These are phyloP conservation scores for Aspergillus sp. DNA, from an alignment of 2,329 filamentous ascomycete species.

Conservation along the genomic window DNA sequence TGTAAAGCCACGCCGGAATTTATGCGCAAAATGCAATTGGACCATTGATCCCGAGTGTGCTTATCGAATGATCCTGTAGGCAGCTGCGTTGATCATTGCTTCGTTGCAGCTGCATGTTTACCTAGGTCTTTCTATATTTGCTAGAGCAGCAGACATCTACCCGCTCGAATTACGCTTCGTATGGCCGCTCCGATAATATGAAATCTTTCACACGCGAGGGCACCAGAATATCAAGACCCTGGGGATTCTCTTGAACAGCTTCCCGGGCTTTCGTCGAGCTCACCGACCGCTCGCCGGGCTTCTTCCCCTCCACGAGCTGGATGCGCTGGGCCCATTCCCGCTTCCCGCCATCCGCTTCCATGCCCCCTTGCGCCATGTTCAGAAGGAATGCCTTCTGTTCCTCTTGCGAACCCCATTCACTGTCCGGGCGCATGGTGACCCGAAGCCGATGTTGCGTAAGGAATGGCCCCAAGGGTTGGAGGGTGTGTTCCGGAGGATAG, in stretches of 20 bases:
- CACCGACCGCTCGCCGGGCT: conserved; percentile 32
- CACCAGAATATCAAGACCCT: conserved; percentile 36
- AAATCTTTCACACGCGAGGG: conserved; percentile 32
- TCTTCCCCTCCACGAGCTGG: conserved; percentile 39
- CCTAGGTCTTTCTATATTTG: no score
- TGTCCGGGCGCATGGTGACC: conserved; percentile 43
- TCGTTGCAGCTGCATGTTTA: no score
- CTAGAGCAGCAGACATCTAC: no score
- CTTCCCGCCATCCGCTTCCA: conserved; percentile 36
- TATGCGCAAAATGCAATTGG: no score
- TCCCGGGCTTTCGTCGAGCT: conserved; percentile 45
- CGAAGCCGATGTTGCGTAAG: conserved; percentile 43
- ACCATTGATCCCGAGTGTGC: no score
- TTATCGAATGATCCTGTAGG: no score
- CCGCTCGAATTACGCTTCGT: conserved; percentile 10
- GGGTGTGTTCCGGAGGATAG: conserved; percentile 44
- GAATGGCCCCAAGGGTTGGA: conserved; percentile 41
- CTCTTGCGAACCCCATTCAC: conserved; percentile 38
- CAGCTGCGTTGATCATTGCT: no score
- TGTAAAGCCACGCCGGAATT: no score
- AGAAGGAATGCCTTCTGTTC: conserved; percentile 39
- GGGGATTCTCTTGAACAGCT: conserved; percentile 27
- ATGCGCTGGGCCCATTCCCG: conserved; percentile 44
- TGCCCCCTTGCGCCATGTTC: conserved; percentile 36
- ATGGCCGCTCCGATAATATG: conserved; percentile 30